phyloP scores from a whole-genome alignment of 2,329 filamentous ascomycete genomes.

The Trichoderma citrinoviride region DNA sequence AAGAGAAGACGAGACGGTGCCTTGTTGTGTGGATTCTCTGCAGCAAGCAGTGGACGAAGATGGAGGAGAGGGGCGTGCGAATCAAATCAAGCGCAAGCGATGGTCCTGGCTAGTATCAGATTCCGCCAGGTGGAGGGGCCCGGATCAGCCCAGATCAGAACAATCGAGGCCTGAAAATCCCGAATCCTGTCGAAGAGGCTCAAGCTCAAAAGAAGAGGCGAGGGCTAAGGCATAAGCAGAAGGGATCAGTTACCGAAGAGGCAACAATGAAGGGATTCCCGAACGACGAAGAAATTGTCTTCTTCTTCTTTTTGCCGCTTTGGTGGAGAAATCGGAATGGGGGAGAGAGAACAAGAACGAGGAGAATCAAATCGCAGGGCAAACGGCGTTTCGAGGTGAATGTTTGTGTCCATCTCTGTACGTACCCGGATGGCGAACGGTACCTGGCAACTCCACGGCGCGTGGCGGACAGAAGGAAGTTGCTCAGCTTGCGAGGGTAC shows the following conservation, averaged over 20 bases:
- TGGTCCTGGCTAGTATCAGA: too few relatives aligned
- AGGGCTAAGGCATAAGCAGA: neutral
- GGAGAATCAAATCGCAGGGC: too few relatives aligned
- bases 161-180: neutral
- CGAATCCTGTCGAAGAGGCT: neutral
- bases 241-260: too few relatives aligned
- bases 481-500: neutral
- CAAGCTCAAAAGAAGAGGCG: neutral
- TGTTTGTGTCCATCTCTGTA: too few relatives aligned
- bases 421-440: neutral
- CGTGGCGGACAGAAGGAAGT: too few relatives aligned
- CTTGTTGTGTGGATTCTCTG: conserved; percentile 12
- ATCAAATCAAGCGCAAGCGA: conserved; percentile 2
- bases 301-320: too few relatives aligned
- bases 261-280: too few relatives aligned
- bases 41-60: neutral
- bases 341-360: neutral
- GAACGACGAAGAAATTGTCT: too few relatives aligned
- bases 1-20: conserved; percentile 18
- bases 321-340: too few relatives aligned
- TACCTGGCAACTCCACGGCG: neutral
- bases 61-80: conserved; percentile 15
- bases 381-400: too few relatives aligned
- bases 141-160: conserved; percentile 1
- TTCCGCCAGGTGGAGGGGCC: neutral